Conservation (phyloP, 75 land plant species). For the Azolla pinnata region DNA sequence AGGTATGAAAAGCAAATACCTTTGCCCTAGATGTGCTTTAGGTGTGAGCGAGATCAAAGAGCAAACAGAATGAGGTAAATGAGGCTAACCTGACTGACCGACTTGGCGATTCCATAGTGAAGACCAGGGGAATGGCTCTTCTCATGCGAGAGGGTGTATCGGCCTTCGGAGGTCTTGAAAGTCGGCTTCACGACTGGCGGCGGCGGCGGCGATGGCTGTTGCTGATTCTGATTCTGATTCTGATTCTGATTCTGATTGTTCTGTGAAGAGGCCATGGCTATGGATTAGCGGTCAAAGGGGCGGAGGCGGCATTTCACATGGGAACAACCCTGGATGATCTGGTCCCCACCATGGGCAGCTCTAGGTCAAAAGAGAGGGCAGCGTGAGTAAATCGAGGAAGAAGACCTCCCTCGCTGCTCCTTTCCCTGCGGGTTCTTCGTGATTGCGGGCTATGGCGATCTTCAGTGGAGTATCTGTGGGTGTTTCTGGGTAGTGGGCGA, state of each 20-base stretch:
- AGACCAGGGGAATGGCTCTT: conserved; percentile 32
- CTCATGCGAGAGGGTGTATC: conserved; percentile 32
- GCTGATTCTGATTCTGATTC: neutral
- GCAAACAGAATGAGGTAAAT: neutral
- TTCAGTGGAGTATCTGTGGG: neutral
- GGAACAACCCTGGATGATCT: too few relatives aligned
- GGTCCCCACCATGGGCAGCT: neutral
- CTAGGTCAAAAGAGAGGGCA: neutral
- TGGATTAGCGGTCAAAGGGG: neutral
- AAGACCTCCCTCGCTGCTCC: too few relatives aligned
- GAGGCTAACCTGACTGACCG: conserved; percentile 24
- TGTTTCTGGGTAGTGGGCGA: neutral
- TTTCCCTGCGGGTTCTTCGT: too few relatives aligned
- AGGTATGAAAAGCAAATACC: neutral
- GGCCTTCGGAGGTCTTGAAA: conserved; percentile 42
- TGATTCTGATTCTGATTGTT: neutral
- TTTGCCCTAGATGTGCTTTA: too few relatives aligned
- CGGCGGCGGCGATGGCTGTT: conserved; percentile 20
- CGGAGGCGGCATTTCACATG: neutral
- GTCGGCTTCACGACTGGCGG: conserved; percentile 22
- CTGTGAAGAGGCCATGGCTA: neutral
- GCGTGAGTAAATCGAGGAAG: neutral
- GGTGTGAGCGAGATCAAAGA: neutral
- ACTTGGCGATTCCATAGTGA: conserved; percentile 27
- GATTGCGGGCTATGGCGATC: neutral